A percentile compares a stretch with the other conserved stretches of the same genome.
These are phyloP conservation scores for Magnolia sinica DNA, from an alignment of 164 flowering plant genomes.

Conservation along the genomic window DNA sequence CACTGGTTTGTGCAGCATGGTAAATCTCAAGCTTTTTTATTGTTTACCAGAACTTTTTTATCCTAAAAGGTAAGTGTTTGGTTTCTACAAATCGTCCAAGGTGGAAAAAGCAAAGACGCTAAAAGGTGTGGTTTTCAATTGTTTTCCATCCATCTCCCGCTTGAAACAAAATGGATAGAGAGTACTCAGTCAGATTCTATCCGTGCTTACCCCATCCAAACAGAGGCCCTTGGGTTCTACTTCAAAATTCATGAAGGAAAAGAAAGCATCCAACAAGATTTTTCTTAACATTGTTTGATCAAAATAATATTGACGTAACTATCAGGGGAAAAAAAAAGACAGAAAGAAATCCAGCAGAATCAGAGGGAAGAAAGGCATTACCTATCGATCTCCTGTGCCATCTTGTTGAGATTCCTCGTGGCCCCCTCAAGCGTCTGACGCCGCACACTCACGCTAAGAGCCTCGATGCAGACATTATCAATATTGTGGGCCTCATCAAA, in stretches of 20 bases:
- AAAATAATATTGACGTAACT: not conserved
- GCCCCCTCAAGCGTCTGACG: constrained; percentile 93
- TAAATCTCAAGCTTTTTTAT: no score
- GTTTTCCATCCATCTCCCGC: not conserved
- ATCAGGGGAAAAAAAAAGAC: not conserved
- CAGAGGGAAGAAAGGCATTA: constrained; percentile 13
- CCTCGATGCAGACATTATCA: constrained; percentile 98
- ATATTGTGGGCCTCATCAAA: constrained; percentile 99
- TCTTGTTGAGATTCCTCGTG: constrained; percentile 70
- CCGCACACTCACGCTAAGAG: constrained; percentile 94
- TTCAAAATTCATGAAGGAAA: not conserved
- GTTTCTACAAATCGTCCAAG: not conserved
- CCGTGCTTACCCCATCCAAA: no score
- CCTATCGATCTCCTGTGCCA: constrained; percentile 86
- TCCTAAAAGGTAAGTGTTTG: not conserved
- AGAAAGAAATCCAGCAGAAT: not conserved
- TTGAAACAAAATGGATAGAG: not conserved
- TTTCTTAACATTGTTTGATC: not conserved
- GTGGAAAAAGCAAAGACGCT: not conserved
- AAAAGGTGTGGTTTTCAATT: not conserved
- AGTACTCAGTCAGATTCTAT: no score
- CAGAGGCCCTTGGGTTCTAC: not conserved
- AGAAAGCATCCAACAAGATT: not conserved
- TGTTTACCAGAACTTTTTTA: no score
- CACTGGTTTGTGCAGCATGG: no score